phyloP scores from a whole-genome alignment of 225 moss, liverwort and hornwort genomes.

The Polytrichum commune region DNA sequence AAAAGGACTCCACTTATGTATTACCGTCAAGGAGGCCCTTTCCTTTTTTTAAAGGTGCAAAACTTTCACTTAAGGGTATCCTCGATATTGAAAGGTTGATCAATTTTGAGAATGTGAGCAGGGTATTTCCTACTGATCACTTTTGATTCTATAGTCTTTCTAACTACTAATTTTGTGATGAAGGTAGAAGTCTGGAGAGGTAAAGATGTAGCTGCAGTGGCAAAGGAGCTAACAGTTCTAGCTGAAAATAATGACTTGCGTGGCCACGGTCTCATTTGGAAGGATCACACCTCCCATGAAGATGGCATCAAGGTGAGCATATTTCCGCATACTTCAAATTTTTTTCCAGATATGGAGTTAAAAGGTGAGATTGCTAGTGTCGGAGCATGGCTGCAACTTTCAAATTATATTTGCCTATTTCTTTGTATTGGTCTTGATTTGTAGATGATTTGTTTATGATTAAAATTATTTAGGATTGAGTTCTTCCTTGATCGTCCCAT shows the following conservation, averaged over 20 bases:
- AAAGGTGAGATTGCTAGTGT: too few relatives aligned
- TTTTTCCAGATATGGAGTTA: too few relatives aligned
- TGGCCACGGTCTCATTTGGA: conserved; percentile 41
- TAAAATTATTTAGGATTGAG: too few relatives aligned
- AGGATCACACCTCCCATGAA: conserved; percentile 54
- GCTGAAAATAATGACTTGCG: conserved; percentile 53
- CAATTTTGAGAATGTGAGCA: background rate
- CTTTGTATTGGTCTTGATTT: too few relatives aligned
- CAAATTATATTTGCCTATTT: too few relatives aligned
- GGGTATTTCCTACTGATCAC: background rate
- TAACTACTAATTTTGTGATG: conserved; percentile 6
- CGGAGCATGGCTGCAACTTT: too few relatives aligned
- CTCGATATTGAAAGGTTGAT: background rate
- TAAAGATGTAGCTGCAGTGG: conserved; percentile 48
- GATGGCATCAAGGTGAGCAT: conserved; percentile 60
- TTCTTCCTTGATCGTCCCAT: too few relatives aligned
- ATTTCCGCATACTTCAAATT: background rate
- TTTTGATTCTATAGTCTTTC: background rate
- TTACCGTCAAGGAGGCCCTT: conserved; percentile 55
- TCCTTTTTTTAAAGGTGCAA: conserved; percentile 48
- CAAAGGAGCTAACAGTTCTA: conserved; percentile 44
- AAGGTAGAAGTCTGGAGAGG: conserved; percentile 63
- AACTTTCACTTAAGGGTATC: background rate
- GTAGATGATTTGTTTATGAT: too few relatives aligned
- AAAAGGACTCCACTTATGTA: conserved; percentile 61